These are phyloP conservation scores for Pseudofabraea citricarpa DNA, from an alignment of 2,329 filamentous ascomycete genomes.

Conservation along the genomic window DNA sequence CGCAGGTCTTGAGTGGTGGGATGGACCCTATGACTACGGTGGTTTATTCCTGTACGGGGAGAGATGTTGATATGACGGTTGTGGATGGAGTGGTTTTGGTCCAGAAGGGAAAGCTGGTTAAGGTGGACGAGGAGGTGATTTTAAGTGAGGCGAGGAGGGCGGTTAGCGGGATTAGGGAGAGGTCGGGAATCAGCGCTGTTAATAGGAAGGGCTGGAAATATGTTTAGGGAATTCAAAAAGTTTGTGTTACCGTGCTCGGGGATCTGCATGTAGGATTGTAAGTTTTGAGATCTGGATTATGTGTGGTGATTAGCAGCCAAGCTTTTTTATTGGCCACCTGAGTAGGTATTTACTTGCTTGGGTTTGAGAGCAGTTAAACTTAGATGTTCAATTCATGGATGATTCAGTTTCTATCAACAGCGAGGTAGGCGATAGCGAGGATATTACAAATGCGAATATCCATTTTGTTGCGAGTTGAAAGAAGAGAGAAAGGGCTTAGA, in stretches of 20 bases:
- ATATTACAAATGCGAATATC: too few relatives aligned
- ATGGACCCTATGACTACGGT: constrained; percentile 34
- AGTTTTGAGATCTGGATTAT: not conserved
- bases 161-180: constrained; percentile 16
- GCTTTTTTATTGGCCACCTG: too few relatives aligned
- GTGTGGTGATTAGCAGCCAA: too few relatives aligned
- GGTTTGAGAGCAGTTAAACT: too few relatives aligned
- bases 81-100: constrained; percentile 24
- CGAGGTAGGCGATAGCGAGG: too few relatives aligned
- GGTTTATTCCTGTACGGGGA: constrained; percentile 18
- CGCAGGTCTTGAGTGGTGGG: constrained; percentile 25
- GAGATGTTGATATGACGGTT: constrained; percentile 21
- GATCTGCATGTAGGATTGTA: not conserved
- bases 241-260: not conserved
- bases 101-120: constrained; percentile 16
- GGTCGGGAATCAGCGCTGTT: constrained; percentile 12
- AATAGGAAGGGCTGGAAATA: constrained; percentile 18
- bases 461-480: too few relatives aligned
- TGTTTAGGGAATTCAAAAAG: constrained; percentile 6
- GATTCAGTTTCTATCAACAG: too few relatives aligned
- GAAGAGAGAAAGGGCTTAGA: too few relatives aligned
- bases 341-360: too few relatives aligned
- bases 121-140: constrained; percentile 18
- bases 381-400: too few relatives aligned
- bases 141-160: constrained; percentile 11